Evolutionary conservation across 169 alveolate species (phyloP).

Genomic region (Cryptosporidium bovis): DNA sequence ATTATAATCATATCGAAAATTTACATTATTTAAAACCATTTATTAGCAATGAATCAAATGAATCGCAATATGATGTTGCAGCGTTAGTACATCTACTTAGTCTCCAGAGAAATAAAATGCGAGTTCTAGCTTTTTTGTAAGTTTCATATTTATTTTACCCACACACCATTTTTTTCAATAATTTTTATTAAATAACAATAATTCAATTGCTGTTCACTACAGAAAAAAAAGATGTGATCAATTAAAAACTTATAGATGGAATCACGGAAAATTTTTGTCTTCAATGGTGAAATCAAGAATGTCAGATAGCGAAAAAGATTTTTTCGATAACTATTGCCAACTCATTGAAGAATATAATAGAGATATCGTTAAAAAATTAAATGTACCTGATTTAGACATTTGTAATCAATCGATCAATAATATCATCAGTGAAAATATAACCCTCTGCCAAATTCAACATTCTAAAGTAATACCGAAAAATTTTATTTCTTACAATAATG

Average conservation of each 20-base stretch:
- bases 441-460: conserved; percentile 24
- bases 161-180: not conserved
- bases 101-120: conserved; percentile 65
- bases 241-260: conserved; percentile 61
- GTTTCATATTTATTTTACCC: not conserved
- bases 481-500: conserved; percentile 12
- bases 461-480: not conserved
- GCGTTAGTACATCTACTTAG: conserved; percentile 48
- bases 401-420: conserved; percentile 25
- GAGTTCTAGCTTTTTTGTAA: conserved; percentile 58
- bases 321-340: conserved; percentile 20
- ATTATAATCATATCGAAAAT: conserved; percentile 51
- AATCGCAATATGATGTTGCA: conserved; percentile 73
- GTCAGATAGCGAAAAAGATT: conserved; percentile 18
- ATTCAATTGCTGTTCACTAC: not conserved
- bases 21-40: conserved; percentile 64
- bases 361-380: conserved; percentile 14
- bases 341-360: conserved; percentile 53
- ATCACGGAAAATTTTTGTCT: conserved; percentile 19
- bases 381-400: conserved; percentile 55
- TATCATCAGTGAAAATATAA: not conserved
- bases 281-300: conserved; percentile 25
- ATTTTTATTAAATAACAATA: not conserved
- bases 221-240: conserved; percentile 71
- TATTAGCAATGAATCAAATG: conserved; percentile 53